Base-by-base conservation (phyloP, 331 rosid species). In the Spiraea crenata region DNA sequence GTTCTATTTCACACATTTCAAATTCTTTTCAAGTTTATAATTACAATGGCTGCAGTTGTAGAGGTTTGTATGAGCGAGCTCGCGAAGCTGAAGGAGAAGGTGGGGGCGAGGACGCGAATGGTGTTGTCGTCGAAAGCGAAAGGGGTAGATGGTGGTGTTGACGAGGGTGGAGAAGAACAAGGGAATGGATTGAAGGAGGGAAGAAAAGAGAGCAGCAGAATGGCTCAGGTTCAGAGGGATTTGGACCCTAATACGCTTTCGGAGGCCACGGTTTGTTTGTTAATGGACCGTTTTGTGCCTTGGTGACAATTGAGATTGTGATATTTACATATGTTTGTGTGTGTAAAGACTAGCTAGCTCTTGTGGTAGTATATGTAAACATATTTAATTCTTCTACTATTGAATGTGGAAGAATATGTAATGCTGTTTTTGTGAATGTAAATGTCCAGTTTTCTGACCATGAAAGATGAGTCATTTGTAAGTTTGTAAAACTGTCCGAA, bases 261-360 rank as follows among this genome's bases (percentile, higher is more conserved):
- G 3, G 98, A 93, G 45, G 77, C 84, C 20, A 87, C 90, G 0
- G 71, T 90, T 10, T 90, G 77, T 78, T 44, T 93, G 97, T 87
- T 90, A 25, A 88, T 90, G 92, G 96, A 93, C 78, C 91, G 97
- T 2, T 93, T 93, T 63, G 90, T 85, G 5, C 97, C 96, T 63
- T 84, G 88, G 76, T 93, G 81, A 81, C 79, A 62, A 15, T 19
- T 57, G 6, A 52, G 4, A 8, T 8, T 19, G 2, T 25, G 31
- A 25, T 25, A 25, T 25, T 25, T 25, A 25, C 31, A 25, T 25
- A 25, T 25, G 31, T 25, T 25, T 25, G 31, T 25, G 1, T 25
- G 31, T 25, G 31, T 25, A 25, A 25, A 25, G 31, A 25, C 31
- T 25, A 25, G 31, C 31, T 25, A 25, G 31, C 31, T 25, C 31